Percentiles rank a stretch among this genome's conserved stretches.
Evolutionary conservation across 148 eudicot genomes (phyloP).

Genomic region (Hydrangea macrophylla): DNA sequence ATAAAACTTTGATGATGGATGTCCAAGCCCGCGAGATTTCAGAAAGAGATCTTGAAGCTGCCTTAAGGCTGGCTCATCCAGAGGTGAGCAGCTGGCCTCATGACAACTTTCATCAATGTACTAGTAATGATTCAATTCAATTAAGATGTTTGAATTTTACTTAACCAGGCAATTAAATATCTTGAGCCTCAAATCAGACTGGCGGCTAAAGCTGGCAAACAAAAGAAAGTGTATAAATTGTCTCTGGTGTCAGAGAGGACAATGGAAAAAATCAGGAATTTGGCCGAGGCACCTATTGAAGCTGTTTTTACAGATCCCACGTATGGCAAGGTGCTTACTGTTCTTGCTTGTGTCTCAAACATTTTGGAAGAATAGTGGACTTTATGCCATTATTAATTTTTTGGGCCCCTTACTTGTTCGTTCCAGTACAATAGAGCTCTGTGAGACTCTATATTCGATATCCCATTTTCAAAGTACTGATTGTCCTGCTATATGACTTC

Average conservation of each 20-base stretch:
- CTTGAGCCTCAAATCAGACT: conserved; percentile 91
- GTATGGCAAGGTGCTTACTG: conserved; percentile 71
- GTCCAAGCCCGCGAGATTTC: conserved; percentile 94
- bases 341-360: background rate
- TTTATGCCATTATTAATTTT: background rate
- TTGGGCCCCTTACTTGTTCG: background rate
- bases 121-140: conserved; percentile 1
- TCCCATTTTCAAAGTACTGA: background rate
- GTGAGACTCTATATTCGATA: background rate
- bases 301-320: conserved; percentile 88
- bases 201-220: conserved; percentile 86
- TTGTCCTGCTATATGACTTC: conserved; percentile 20
- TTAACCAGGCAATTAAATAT: conserved; percentile 77
- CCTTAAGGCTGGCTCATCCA: conserved; percentile 87
- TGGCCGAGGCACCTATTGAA: conserved; percentile 72
- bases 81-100: conserved; percentile 46
- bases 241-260: conserved; percentile 76
- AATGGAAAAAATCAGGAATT: conserved; percentile 67
- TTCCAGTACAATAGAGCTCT: background rate
- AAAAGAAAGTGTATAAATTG: conserved; percentile 75
- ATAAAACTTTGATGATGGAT: conserved; percentile 95
- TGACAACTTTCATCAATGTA: conserved; percentile 1
- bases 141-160: conserved; percentile 12
- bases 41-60: conserved; percentile 83
- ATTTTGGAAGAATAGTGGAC: background rate